Evolutionary conservation across 2,329 filamentous ascomycete genomes (phyloP).

Genomic region (Coleophoma cylindrospora): DNA sequence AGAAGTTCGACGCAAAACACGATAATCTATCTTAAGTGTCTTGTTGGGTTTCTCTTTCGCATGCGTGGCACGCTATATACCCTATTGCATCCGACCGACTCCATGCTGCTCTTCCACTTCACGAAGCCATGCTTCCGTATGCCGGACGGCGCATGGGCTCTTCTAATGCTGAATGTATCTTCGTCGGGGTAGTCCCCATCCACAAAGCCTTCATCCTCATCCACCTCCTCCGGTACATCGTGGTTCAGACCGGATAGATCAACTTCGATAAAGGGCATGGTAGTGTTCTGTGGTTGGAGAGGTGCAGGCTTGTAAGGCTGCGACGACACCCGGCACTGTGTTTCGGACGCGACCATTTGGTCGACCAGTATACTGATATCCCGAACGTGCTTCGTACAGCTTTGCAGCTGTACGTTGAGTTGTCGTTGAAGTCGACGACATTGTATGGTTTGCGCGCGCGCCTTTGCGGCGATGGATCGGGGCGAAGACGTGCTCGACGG

Average conservation of each 20-base stretch:
- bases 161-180: slow-evolving; percentile 10
- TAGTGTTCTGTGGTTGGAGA: neutral
- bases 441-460: slow-evolving; percentile 3
- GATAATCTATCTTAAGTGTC: neutral
- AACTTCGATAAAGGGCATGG: neutral
- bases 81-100: slow-evolving; percentile 6
- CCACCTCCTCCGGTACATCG: neutral
- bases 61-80: slow-evolving; percentile 11
- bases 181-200: slow-evolving; percentile 7
- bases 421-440: slow-evolving; percentile 17
- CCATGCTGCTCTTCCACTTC: slow-evolving; percentile 7
- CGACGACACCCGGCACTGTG: slow-evolving; percentile 14
- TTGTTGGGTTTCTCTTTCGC: slow-evolving; percentile 7
- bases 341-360: slow-evolving; percentile 14
- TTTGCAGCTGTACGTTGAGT: slow-evolving; percentile 18
- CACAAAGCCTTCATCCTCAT: slow-evolving; percentile 18
- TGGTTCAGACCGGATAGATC: neutral
- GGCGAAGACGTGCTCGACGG: slow-evolving; percentile 6
- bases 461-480: neutral
- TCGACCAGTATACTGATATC: slow-evolving; percentile 18
- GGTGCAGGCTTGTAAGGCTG: neutral
- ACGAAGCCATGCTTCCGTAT: slow-evolving; percentile 10
- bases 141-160: slow-evolving; percentile 13
- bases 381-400: slow-evolving; percentile 10
- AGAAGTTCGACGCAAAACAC: too few species aligned